Evolutionary conservation across 345 rosid species (phyloP), one percentile per base, ranked within the genome.

Genomic region (Dimocarpus longan): DNA sequence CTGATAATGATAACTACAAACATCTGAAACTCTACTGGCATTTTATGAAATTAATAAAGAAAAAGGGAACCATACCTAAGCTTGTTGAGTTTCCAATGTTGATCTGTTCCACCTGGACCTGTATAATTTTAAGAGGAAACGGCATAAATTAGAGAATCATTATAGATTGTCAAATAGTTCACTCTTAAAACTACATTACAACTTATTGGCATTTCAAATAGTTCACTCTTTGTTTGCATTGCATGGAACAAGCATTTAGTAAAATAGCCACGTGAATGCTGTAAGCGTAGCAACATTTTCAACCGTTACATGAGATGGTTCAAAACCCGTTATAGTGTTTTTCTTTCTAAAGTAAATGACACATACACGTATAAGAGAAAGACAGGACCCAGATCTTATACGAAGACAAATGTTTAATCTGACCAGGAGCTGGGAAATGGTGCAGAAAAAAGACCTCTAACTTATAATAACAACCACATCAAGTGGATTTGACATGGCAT

Each of bases 71-170:
- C 75, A 50, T 84, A 90, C 93, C 92, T 71, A 59, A 62, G 75
- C 78, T 79, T 71, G 80, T 82, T 9, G 83, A 81, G 70, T 79
- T 79, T 66, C 68, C 75, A 71, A 77, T 80, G 79, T 86, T 88
- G 66, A 85, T 74, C 32, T 79, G 81, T 52, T 79, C 90, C 75
- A 82, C 80, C 71, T 90, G 85, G 70, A 75, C 86, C 91, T 88
- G 86, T 69, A 68, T 12, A 76, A 42, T 68, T 24, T 32, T 9
- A 52, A n/a, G 44, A 76, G 6, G 21, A 54, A 73, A 77, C 32
- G 6, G 64, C 59, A 60, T 78, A 28, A 39, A 42, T 66, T 16
- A 0, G 46, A 44, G 21, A 56, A 62, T 50, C 50, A 75, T 7
- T 9, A 28, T 56, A 59, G 8, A 43, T 21, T 24, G 65, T 66